Percentiles rank a stretch among this genome's conserved stretches.
These are phyloP conservation scores for Cornus florida DNA, from an alignment of 148 eudicot species.

Conservation along the genomic window DNA sequence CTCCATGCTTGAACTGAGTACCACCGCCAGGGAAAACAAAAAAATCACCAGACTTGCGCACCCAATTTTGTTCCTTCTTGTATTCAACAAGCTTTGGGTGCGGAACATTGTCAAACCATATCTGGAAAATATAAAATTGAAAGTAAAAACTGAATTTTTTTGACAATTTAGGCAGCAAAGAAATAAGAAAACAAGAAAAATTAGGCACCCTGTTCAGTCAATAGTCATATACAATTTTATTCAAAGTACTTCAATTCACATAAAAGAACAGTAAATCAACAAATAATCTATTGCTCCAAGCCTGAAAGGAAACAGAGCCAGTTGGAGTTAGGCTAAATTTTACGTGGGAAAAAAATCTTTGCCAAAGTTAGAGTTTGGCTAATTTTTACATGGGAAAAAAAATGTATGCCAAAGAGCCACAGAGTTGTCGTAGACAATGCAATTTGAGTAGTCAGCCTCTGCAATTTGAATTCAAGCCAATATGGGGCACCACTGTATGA, in stretches of 20 bases:
- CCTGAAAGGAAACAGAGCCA: too few species aligned
- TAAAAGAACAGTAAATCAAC: not conserved
- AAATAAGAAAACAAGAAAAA: not conserved
- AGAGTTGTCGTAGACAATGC: too few species aligned
- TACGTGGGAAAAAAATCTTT: too few species aligned
- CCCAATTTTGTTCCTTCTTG: slow-evolving; percentile 98
- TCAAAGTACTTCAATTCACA: not conserved
- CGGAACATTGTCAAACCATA: slow-evolving; percentile 97
- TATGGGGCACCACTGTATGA: too few species aligned
- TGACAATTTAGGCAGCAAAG: not conserved
- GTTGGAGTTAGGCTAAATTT: too few species aligned
- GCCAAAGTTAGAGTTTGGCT: too few species aligned
- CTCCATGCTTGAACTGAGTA: slow-evolving; percentile 95
- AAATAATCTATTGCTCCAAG: not conserved
- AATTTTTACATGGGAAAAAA: too few species aligned
- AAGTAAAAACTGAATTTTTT: not conserved
- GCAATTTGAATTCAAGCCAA: too few species aligned
- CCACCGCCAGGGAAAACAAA: slow-evolving; percentile 97
- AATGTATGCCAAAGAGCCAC: too few species aligned
- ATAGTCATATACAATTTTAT: not conserved
- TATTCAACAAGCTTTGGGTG: slow-evolving; percentile 97
- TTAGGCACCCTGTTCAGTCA: not conserved
- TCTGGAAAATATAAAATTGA: slow-evolving; percentile 32
- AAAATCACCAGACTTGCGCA: slow-evolving; percentile 71
- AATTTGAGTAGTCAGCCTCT: too few species aligned